A percentile compares a stretch with the other conserved stretches of the same genome.
phyloP scores from a whole-genome alignment of 768 basidiomycete species.

The Multifurca ochricompacta region DNA sequence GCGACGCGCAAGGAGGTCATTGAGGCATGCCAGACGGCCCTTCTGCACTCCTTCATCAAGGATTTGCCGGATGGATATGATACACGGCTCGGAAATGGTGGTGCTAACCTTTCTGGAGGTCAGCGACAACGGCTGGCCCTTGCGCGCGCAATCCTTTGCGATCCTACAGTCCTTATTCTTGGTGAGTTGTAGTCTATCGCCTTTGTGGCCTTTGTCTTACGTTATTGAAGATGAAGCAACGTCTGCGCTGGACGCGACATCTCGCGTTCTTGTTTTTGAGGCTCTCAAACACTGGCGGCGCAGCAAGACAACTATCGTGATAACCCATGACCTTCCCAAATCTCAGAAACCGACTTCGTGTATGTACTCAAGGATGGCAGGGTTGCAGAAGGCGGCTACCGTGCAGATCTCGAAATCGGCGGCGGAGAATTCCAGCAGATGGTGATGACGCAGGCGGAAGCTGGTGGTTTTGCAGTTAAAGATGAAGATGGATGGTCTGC shows the following conservation, averaged over 20 bases:
- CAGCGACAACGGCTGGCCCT: conserved; percentile 89
- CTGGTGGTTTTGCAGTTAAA: conserved; percentile 44
- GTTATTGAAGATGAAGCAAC: conserved; percentile 63
- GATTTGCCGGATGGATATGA: conserved; percentile 88
- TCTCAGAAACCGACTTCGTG: conserved; percentile 70
- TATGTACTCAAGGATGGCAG: conserved; percentile 81
- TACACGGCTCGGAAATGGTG: conserved; percentile 66
- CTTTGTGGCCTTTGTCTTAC: not conserved
- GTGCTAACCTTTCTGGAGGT: conserved; percentile 79
- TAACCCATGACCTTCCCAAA: conserved; percentile 94
- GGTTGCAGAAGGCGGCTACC: conserved; percentile 84
- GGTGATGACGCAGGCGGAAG: conserved; percentile 46
- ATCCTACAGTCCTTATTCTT: conserved; percentile 85
- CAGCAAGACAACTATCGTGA: conserved; percentile 84
- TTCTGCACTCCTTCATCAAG: conserved; percentile 80
- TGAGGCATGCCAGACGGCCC: conserved; percentile 72
- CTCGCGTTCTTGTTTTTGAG: conserved; percentile 77
- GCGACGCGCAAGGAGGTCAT: conserved; percentile 65
- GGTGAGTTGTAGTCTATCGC: conserved; percentile 43
- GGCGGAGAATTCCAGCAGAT: conserved; percentile 67
- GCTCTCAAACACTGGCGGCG: conserved; percentile 60
- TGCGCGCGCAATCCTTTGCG: conserved; percentile 74
- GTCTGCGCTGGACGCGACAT: conserved; percentile 78
- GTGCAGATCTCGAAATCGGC: conserved; percentile 61
- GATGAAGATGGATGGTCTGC: conserved; percentile 25